phyloP scores from a whole-genome alignment of 257 asterid genomes.

The Misopates orontium region DNA sequence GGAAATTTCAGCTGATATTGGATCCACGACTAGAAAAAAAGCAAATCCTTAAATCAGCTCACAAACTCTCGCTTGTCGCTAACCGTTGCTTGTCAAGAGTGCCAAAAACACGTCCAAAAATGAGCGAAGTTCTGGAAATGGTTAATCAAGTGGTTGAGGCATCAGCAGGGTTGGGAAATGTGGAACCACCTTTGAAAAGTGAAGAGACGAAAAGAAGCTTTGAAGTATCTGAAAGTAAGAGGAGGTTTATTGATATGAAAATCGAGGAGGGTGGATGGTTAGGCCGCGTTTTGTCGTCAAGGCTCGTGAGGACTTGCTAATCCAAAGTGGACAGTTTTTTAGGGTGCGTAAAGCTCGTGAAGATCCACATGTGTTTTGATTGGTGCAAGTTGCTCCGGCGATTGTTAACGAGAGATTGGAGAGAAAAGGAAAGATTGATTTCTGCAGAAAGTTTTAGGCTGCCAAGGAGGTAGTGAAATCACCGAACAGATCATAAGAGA shows the following conservation, averaged over 20 bases:
- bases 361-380: neutral
- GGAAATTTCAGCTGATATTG: conserved; percentile 69
- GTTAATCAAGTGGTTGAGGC: conserved; percentile 61
- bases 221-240: conserved; percentile 48
- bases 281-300: conserved; percentile 53
- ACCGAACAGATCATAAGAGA: too few relatives aligned
- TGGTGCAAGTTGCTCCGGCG: too few relatives aligned
- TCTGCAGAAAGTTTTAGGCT: too few relatives aligned
- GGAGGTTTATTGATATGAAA: conserved; percentile 50
- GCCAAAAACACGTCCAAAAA: conserved; percentile 77
- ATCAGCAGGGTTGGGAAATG: conserved; percentile 46
- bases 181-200: conserved; percentile 48
- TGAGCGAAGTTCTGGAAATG: conserved; percentile 87
- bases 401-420: too few relatives aligned
- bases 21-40: conserved; percentile 80
- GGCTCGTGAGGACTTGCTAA: conserved; percentile 55
- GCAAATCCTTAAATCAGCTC: conserved; percentile 61
- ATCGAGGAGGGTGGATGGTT: conserved; percentile 61
- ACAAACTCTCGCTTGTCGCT: conserved; percentile 81
- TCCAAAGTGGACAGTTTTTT: neutral
- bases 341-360: too few relatives aligned
- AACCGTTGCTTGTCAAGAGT: conserved; percentile 81
- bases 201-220: conserved; percentile 20
- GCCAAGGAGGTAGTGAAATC: too few relatives aligned
- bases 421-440: too few relatives aligned